phyloP scores from a whole-genome alignment of 2,329 filamentous ascomycete species.

The Colletotrichum kahawae region DNA sequence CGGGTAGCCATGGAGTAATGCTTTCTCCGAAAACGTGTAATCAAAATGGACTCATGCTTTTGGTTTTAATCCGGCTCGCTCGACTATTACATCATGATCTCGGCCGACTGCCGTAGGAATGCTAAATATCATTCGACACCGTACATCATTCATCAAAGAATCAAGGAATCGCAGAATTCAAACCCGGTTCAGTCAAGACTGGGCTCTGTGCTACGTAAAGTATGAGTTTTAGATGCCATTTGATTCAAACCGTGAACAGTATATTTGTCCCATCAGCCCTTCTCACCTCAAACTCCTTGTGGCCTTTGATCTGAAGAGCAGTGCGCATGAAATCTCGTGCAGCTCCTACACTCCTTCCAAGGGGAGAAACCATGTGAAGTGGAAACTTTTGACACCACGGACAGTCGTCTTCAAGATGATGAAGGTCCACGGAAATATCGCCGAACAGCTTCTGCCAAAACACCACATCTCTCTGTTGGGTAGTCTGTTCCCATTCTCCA shows the following conservation, averaged over 20 bases:
- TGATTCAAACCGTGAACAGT: not conserved
- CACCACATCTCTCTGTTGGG: not conserved
- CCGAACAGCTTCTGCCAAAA: not conserved
- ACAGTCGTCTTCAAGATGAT: not conserved
- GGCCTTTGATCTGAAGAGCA: not conserved
- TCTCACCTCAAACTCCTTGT: not conserved
- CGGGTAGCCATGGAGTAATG: not conserved
- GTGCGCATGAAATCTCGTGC: not conserved
- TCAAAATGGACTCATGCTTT: not conserved
- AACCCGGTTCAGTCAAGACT: not conserved
- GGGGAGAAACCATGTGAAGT: not conserved
- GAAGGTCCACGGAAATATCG: accelerated
- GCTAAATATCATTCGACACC: not conserved
- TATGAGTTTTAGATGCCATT: not conserved
- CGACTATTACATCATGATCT: not conserved
- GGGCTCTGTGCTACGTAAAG: not conserved
- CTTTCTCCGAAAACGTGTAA: not conserved
- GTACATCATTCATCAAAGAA: accelerated
- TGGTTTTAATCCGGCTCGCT: not conserved
- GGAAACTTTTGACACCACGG: not conserved
- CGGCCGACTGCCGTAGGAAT: not conserved
- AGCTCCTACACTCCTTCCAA: not conserved
- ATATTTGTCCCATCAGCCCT: not conserved
- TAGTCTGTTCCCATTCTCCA: not conserved
- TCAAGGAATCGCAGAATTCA: not conserved